Evolutionary conservation across 202 grass and related monocot species (phyloP), one percentile per base, ranked within the genome.

Genomic region (Zoysia matrella): DNA sequence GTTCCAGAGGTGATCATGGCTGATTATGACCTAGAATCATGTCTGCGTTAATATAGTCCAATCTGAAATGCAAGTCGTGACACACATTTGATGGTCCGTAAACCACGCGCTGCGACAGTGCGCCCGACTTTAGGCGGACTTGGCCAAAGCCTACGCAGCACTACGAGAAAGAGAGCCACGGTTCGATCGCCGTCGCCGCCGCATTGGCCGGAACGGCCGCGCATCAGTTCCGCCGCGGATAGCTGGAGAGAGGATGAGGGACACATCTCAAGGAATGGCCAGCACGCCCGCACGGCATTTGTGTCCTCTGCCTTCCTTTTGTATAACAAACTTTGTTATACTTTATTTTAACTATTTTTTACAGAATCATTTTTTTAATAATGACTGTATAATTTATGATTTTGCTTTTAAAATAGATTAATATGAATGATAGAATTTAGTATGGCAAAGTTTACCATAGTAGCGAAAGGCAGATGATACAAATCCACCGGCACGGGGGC

Each of bases 1-100:
- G 64, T n/a, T 13, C 14, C 58, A 11, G 40, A 73, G 13, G 1
- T 7, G 45, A 43, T 69, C 30, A 60, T 77, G 36, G 14, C 41
- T 47, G 53, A 63, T 62, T 2, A 43, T 36, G 16, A 13, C 65
- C 53, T 5, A n/a, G 11, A 41, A 75, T 5, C 22, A 67, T 41
- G 14, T 46, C 63, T n/a, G 63, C 2, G 22, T 30, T 30, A 30
- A 30, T 30, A 30, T 30, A 30, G 22, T 30, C 22, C 22, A 30
- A 30, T 30, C 22, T 30, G 22, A 30, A 30, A 74, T 57, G 71
- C 71, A 48, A 2, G 71, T 1, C 43, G 71, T 58, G 62, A 48
- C 72, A 60, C 62, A 75, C 72, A 76, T 83, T 83, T 9, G 72
- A 75, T 43, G 72, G 51, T 75, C 52, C 63, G 69, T 60, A 70